Evolutionary conservation across 176 grass and related monocot genomes (phyloP), one percentile per base, ranked within the genome.

Genomic region (Raddia guianensis): DNA sequence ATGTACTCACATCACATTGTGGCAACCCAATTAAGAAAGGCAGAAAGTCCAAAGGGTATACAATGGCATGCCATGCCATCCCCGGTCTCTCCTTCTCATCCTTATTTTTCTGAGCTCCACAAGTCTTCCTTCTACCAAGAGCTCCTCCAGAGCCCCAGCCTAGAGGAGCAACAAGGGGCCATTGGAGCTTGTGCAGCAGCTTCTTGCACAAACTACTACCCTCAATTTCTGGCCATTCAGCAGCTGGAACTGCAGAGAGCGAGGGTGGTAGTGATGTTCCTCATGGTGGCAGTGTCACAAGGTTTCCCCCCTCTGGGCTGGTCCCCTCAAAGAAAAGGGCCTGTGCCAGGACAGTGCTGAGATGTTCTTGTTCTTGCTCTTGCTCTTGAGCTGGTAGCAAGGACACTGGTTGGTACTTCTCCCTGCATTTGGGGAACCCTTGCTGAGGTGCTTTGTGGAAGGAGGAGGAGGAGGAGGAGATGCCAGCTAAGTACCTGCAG

Each of bases 401-500:
- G 27, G 63, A 8, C 34, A 35, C 68, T 20, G 69, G 19, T 18
- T 74, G 53, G 52, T 60, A 9, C 64, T 44, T 55, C 66, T 62
- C 80, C 70, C 70, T 63, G 65, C 87, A 89, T 89, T 81, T 43
- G n/a, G 13, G 77, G 57, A 58, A 79, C 67, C 70, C 68, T 49
- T 57, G 7, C 37, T 55, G 77, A 43, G 70, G 76, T 54, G 73
- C 51, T 77, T 37, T 27, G 14, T 86, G 42, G 49, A 32, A 72
- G 47, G 1, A 42, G 58, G 70, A 20, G 47, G 1, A 42, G 58
- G 70, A 20, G 44, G 49, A 43, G 57, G 40, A 66, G 71, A 98
- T 95, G 95, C 89, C 95, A 18, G 88, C 90, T 49, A 93, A 91
- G 86, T 98, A 95, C 87, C 48, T 98, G 44, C 86, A 87, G 20